Evolutionary conservation across 306 rosid species (phyloP), one percentile per base, ranked within the genome.

Genomic region (Fagus sylvatica): DNA sequence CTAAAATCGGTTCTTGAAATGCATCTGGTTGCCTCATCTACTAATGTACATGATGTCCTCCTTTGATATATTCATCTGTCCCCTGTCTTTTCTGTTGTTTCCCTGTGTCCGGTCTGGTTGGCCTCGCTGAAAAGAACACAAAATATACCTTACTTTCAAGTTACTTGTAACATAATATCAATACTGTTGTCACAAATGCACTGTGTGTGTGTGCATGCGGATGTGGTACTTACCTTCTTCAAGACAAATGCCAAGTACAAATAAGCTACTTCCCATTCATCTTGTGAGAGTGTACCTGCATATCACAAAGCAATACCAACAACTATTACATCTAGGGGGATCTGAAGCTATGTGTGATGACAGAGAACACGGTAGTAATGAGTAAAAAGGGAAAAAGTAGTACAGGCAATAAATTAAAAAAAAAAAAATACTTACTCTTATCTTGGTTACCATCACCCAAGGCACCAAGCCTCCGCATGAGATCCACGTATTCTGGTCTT

Each of bases 371-470:
- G 41, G 39, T 5, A 11, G 34, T 12, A 9, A 57, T 2, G 51
- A 46, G 51, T 46, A 46, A 46, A 2, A 54, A 53, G 22, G 73
- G 15, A 12, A 40, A 68, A n/a, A n/a, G n/a, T n/a, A 9, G 28
- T 40, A 12, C 11, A 3, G 73, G 66, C 55, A 73, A 39, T 11
- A 36, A 30, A 41, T 13, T 2, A 12, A 53, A 33, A 71, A 41
- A 6, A 0, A 30, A 60, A 15, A 16, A 41, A 61, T 59, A 53
- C 85, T 64, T 89, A 92, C 96, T 90, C 41, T 82, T 94, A 86
- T 93, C 99, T 81, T 87, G 98, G 88, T 87, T 96, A 34, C 97
- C 93, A 76, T 96, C 99, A 73, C 99, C 99, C 88, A 96, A 85
- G 73, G 99, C 99, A 59, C 98, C 99, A 7, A 93, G 93, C 81